These are phyloP conservation scores for Ophiostoma populinum DNA, from an alignment of 2,329 filamentous ascomycete genomes.

Conservation along the genomic window DNA sequence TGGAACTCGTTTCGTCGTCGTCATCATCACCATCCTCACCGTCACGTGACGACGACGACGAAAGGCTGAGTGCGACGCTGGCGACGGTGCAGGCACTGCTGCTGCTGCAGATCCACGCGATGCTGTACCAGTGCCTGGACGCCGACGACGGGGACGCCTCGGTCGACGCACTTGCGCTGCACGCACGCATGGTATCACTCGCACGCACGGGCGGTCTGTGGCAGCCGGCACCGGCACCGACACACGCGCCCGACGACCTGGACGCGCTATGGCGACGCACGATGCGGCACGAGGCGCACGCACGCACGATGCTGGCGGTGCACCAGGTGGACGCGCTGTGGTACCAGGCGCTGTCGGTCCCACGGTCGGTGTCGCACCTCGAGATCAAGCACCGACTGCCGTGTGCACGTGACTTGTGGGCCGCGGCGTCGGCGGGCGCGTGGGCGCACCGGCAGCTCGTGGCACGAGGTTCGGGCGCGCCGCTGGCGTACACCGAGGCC, in stretches of 20 bases:
- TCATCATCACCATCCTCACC: no score
- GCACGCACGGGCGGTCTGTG: slow-evolving; percentile 20
- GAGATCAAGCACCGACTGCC: slow-evolving; percentile 28
- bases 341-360: slow-evolving; percentile 24
- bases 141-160: background rate
- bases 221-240: slow-evolving; percentile 15
- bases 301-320: slow-evolving; percentile 24
- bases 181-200: slow-evolving; percentile 23
- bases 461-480: no score
- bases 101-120: slow-evolving; percentile 23
- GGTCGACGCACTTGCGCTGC: slow-evolving; percentile 20
- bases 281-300: slow-evolving; percentile 21
- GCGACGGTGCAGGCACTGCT: slow-evolving; percentile 21
- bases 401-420: slow-evolving; percentile 21
- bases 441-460: slow-evolving; percentile 19
- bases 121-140: slow-evolving; percentile 22
- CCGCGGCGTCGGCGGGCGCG: slow-evolving; percentile 19
- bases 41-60: slow-evolving; percentile 12
- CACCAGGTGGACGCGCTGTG: slow-evolving; percentile 26
- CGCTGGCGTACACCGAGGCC: slow-evolving; percentile 19
- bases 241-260: slow-evolving; percentile 16
- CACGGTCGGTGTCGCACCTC: slow-evolving; percentile 20
- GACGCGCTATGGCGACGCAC: slow-evolving; percentile 23
- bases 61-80: slow-evolving; percentile 11
- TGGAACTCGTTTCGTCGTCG: slow-evolving; percentile 11